Percentiles rank a stretch among this genome's conserved stretches.
phyloP scores from a whole-genome alignment of 257 asterid genomes.

The Ilex aquifolium region DNA sequence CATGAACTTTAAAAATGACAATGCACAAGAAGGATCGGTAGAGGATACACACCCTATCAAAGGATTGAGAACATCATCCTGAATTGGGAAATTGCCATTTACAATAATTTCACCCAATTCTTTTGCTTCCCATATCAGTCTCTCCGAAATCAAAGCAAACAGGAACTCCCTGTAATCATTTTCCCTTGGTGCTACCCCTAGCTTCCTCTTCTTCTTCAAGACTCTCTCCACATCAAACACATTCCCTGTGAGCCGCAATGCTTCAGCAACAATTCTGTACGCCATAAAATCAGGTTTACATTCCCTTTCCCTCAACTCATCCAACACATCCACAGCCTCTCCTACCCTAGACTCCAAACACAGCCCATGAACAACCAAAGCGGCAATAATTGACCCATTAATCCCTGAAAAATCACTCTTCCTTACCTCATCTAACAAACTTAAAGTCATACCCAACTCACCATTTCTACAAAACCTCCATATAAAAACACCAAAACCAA shows the following conservation, averaged over 20 bases:
- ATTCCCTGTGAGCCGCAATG: slow-evolving; percentile 39
- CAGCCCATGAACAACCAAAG: slow-evolving; percentile 64
- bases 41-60: slow-evolving; percentile 68
- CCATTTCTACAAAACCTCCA: slow-evolving; percentile 55
- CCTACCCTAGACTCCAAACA: slow-evolving; percentile 32
- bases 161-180: slow-evolving; percentile 52
- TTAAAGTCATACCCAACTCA: slow-evolving; percentile 36
- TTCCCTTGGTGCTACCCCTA: slow-evolving; percentile 83
- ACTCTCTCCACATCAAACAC: slow-evolving; percentile 47
- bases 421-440: slow-evolving; percentile 50
- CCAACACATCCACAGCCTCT: slow-evolving; percentile 52
- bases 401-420: slow-evolving; percentile 36
- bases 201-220: slow-evolving; percentile 80
- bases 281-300: slow-evolving; percentile 94
- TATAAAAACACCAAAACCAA: slow-evolving; percentile 76
- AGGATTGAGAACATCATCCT: slow-evolving; percentile 67
- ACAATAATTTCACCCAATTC: slow-evolving; percentile 68
- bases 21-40: slow-evolving; percentile 45
- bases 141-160: slow-evolving; percentile 54
- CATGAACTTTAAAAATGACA: slow-evolving; percentile 69
- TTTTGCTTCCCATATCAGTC: slow-evolving; percentile 56
- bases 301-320: slow-evolving; percentile 61
- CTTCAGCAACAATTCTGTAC: slow-evolving; percentile 77
- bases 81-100: slow-evolving; percentile 70
- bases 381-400: slow-evolving; percentile 60